These are phyloP conservation scores for Rhynchosporium graminicola DNA, from an alignment of 2,329 filamentous ascomycete genomes.

Conservation along the genomic window DNA sequence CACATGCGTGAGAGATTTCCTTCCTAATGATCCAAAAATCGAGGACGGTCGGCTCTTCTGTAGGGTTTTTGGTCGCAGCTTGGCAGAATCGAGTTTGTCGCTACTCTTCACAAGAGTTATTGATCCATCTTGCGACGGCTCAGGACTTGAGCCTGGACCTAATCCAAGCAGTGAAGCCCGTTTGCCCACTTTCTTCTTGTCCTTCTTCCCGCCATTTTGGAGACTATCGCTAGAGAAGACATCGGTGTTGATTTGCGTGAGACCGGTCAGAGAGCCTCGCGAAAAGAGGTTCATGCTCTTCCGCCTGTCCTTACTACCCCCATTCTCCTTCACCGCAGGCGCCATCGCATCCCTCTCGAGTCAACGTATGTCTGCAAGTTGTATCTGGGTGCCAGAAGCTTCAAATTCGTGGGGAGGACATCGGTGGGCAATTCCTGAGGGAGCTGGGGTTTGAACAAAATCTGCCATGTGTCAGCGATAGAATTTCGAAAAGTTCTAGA, in stretches of 20 bases:
- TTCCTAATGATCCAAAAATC: slow-evolving; percentile 41
- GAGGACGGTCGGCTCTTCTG: slow-evolving; percentile 39
- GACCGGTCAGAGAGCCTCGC: slow-evolving; percentile 28
- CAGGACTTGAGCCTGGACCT: slow-evolving; percentile 28
- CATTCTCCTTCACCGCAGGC: slow-evolving; percentile 29
- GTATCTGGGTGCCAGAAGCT: slow-evolving; percentile 11
- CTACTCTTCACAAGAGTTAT: slow-evolving; percentile 31
- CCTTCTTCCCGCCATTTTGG: slow-evolving; percentile 31
- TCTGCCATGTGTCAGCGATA: slow-evolving; percentile 8
- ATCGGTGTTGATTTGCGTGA: slow-evolving; percentile 37
- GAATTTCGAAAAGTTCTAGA: background rate
- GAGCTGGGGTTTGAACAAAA: slow-evolving; percentile 1
- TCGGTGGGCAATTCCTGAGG: slow-evolving; percentile 5
- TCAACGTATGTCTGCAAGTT: slow-evolving; percentile 17
- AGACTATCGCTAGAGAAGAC: slow-evolving; percentile 17
- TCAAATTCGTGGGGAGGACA: slow-evolving; percentile 14
- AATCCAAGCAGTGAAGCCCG: slow-evolving; percentile 36
- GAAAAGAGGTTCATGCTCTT: slow-evolving; percentile 39
- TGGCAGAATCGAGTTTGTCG: slow-evolving; percentile 31
- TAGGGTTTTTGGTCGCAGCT: slow-evolving; percentile 34
- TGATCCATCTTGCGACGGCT: slow-evolving; percentile 28
- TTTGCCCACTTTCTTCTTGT: slow-evolving; percentile 37
- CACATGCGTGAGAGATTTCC: slow-evolving; percentile 35
- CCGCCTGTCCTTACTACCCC: slow-evolving; percentile 27
- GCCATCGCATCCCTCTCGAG: slow-evolving; percentile 34